Conservation (phyloP, 805 yeast species). For the Candida golubevii region DNA sequence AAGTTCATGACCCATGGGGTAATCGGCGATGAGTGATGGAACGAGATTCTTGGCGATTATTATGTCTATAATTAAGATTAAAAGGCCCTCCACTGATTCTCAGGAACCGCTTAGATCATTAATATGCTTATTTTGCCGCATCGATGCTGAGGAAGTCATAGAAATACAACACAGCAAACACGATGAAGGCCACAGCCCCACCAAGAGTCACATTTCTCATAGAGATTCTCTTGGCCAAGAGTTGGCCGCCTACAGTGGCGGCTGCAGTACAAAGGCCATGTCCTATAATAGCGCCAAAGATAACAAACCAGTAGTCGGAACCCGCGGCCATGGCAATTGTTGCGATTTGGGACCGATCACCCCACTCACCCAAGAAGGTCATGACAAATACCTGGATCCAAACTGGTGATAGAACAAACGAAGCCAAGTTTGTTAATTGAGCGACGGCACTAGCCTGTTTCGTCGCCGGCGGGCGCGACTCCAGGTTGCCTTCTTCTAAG, state of each 20-base stretch:
- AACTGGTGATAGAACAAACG: constrained; percentile 71
- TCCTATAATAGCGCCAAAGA: constrained; percentile 84
- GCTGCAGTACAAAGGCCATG: constrained; percentile 83
- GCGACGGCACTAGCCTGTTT: constrained; percentile 19
- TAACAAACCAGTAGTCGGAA: constrained; percentile 83
- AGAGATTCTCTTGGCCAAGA: constrained; percentile 82
- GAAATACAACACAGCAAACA: constrained; percentile 78
- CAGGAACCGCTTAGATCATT: too few relatives aligned
- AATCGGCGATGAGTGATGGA: too few relatives aligned
- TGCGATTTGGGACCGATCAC: constrained; percentile 96
- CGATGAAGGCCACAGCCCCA: constrained; percentile 82
- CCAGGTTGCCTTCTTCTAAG: constrained; percentile 53
- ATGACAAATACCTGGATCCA: constrained; percentile 93
- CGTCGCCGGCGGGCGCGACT: constrained; percentile 7
- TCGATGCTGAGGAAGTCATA: constrained; percentile 49
- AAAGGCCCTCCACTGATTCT: too few relatives aligned
- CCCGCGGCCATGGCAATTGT: constrained; percentile 99
- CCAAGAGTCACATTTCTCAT: constrained; percentile 89
- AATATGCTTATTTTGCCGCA: background rate
- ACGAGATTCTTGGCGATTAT: too few relatives aligned
- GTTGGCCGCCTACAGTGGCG: constrained; percentile 92
- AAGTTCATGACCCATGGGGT: constrained; percentile 39
- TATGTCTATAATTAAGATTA: too few relatives aligned
- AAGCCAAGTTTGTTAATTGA: constrained; percentile 51
- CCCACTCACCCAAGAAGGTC: constrained; percentile 99